Conservation (phyloP, 73 alveolate species). For the Diophrys appendiculata region DNA sequence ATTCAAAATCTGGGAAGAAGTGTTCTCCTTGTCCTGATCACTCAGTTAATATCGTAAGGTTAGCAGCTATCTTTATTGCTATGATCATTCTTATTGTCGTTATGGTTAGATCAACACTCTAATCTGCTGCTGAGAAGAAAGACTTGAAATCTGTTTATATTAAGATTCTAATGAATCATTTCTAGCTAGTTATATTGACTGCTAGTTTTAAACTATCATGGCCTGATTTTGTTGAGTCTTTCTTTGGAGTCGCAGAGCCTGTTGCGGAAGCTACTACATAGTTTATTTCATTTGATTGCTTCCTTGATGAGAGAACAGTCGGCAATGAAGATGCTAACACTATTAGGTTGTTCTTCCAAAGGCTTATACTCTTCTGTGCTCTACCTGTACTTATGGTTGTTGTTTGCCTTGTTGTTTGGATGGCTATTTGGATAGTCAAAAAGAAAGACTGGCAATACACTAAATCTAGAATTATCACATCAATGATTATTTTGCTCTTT, state of each 20-base stretch:
- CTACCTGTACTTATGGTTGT: slow-evolving; percentile 29
- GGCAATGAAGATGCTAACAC: slow-evolving; percentile 5
- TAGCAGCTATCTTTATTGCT: not conserved
- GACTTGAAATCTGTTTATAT: slow-evolving; percentile 11
- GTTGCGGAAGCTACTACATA: slow-evolving; percentile 6
- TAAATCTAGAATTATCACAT: not conserved
- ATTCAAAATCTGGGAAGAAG: not conserved
- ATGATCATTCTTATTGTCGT: slow-evolving; percentile 2
- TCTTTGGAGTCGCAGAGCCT: slow-evolving; percentile 37
- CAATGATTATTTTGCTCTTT: slow-evolving; percentile 33
- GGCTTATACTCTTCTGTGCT: slow-evolving; percentile 11
- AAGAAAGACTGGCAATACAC: not conserved
- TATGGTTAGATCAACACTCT: slow-evolving; percentile 20
- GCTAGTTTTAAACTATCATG: slow-evolving; percentile 49
- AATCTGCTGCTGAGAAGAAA: slow-evolving; percentile 13
- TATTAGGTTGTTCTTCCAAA: slow-evolving; percentile 16
- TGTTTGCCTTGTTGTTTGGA: slow-evolving; percentile 17
- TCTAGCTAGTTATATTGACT: slow-evolving; percentile 17
- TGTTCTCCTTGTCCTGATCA: slow-evolving; percentile 40
- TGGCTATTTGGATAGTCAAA: slow-evolving; percentile 11
- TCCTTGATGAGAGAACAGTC: slow-evolving; percentile 3
- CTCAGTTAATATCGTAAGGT: slow-evolving; percentile 4
- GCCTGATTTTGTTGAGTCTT: slow-evolving; percentile 35
- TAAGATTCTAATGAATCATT: slow-evolving; percentile 36
- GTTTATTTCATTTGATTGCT: slow-evolving; percentile 41